Evolutionary conservation across 192 early-diverging fungal species (phyloP).

Genomic region (Rhizoclosmatium globosum): DNA sequence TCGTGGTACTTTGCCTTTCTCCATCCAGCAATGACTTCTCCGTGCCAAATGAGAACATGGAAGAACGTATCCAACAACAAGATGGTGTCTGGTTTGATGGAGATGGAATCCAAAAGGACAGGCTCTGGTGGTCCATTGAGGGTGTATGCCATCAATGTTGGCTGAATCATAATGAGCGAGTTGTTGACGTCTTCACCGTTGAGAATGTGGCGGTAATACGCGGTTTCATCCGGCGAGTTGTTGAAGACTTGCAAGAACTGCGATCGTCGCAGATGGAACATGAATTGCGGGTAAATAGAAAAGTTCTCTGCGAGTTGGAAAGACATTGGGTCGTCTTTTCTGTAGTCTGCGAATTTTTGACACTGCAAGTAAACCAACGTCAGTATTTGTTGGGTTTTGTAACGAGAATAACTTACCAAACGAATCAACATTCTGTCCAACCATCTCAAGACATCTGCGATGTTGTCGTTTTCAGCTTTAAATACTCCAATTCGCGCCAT

Average conservation of each 20-base stretch:
- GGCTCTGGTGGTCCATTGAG: conserved; percentile 89
- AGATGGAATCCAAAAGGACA: conserved; percentile 96
- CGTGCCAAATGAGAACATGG: conserved; percentile 99
- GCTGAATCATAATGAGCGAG: conserved; percentile 99
- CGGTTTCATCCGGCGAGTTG: conserved; percentile 98
- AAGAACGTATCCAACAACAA: conserved; percentile 98
- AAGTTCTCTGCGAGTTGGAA: conserved; percentile 94
- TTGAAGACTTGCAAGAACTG: conserved; percentile 99
- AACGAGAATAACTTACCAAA: conserved; percentile 56
- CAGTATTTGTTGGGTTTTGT: conserved; percentile 2
- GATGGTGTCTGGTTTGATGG: conserved; percentile 93
- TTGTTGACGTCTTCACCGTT: conserved; percentile 96
- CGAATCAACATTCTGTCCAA: conserved; percentile 98
- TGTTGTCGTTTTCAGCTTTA: conserved; percentile 97
- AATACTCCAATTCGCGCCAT: conserved; percentile 97
- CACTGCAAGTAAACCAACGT: conserved; percentile 58
- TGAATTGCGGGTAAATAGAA: conserved; percentile 99
- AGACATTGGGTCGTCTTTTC: conserved; percentile 91
- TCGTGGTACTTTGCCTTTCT: conserved; percentile 96
- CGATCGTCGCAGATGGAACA: conserved; percentile 96
- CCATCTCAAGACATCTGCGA: conserved; percentile 96
- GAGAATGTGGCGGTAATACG: conserved; percentile 90
- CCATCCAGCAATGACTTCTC: conserved; percentile 97
- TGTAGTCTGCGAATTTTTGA: conserved; percentile 95
- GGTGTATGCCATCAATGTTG: conserved; percentile 91